Evolutionary conservation across 805 yeast genomes (phyloP), one percentile per base, ranked within the genome.

Genomic region (Starmerella tilneyi): DNA sequence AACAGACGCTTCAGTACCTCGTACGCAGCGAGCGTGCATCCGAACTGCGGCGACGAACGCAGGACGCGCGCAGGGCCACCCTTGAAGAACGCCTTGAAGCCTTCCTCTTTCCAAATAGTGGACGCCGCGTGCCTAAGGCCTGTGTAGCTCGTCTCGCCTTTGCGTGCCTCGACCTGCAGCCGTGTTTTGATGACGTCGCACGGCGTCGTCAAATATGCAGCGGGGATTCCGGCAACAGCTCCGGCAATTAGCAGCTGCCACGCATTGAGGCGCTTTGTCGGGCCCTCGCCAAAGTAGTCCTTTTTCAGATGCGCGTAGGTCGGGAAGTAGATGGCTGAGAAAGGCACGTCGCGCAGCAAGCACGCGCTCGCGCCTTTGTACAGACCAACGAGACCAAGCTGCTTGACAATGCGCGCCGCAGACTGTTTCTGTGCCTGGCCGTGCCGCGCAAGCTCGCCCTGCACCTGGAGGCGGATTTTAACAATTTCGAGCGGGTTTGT

Each of bases 191-290:
- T 83, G 40, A 89, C 97, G 70, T 89, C 98, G 59, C 85, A 86
- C 2, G 98, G 98, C 0, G 98, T 89, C 2, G 98, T 89, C 54
- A 88, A 69, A 63, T 82, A 89, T 9, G 97, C 97, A 24, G 97
- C 94, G 9, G 98, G 98, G 70, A 94, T 85, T 61, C 97, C 98
- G 12, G 98, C 97, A 52, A 88, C 62, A 9, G 94, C 96, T 64
- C 98, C 98, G 49, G 94, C 76, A 4, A 76, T 62, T 49, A 89
- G 73, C 53, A 92, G 69, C 64, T 89, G 94, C 81, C 89, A 79
- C 23, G 94, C 76, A 51, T 76, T 77, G 49, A 88, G 74, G 50
- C 73, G 71, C 56, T 78, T 74, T 45, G 71, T 71, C 4, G 94
- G 94, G 58, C 89, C 94, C 60, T 81, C 86, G 43, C 81, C 75